Conservation (phyloP, 768 basidiomycete species). For the Panaeolus papilionaceus region DNA sequence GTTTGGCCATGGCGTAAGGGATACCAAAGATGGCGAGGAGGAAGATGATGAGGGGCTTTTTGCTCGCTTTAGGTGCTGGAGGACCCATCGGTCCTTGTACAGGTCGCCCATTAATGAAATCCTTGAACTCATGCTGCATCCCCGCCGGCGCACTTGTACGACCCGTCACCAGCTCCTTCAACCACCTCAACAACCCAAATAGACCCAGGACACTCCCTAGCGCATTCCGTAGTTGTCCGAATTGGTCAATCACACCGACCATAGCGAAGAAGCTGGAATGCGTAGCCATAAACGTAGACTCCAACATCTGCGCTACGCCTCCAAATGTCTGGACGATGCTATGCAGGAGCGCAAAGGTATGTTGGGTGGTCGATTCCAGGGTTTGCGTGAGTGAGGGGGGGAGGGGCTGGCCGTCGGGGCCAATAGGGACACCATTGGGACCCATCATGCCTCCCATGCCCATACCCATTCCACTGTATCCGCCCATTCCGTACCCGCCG, state of each 20-base stretch:
- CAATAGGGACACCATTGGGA: constrained; percentile 51
- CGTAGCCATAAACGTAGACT: constrained; percentile 96
- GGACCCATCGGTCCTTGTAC: constrained; percentile 54
- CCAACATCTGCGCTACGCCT: constrained; percentile 96
- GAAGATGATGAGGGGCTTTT: constrained; percentile 93
- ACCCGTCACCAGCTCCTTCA: constrained; percentile 67
- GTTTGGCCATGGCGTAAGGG: constrained; percentile 91
- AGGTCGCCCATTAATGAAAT: constrained; percentile 73
- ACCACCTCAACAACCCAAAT: constrained; percentile 89
- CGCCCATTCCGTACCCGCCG: constrained; percentile 43
- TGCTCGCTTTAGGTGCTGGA: constrained; percentile 66
- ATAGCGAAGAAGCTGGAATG: constrained; percentile 96
- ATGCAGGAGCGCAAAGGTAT: constrained; percentile 92
- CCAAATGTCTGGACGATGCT: constrained; percentile 95
- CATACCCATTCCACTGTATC: constrained; percentile 38
- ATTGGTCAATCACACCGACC: constrained; percentile 96
- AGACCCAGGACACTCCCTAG: constrained; percentile 93
- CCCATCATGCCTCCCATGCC: constrained; percentile 41
- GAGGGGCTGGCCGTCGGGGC: constrained; percentile 57
- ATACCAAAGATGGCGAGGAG: constrained; percentile 92
- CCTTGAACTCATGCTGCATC: constrained; percentile 66
- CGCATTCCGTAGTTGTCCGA: constrained; percentile 89
- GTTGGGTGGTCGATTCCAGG: constrained; percentile 87
- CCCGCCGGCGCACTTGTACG: constrained; percentile 27
- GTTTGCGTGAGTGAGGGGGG: constrained; percentile 79